Base-by-base conservation (phyloP, 2,329 filamentous ascomycete genomes). In the Seiridium unicorne region DNA sequence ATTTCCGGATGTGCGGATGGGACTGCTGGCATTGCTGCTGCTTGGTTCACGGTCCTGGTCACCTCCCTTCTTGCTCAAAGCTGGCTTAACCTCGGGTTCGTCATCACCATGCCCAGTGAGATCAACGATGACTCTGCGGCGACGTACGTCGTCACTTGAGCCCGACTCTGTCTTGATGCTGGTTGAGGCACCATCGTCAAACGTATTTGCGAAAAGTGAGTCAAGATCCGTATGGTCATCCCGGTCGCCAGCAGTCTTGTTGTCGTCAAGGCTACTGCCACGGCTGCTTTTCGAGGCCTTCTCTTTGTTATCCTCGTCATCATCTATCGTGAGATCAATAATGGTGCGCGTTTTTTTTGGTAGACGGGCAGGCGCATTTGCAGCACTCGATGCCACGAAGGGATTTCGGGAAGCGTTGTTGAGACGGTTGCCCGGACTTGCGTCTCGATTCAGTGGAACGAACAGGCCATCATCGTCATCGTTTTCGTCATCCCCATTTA, bases 221-320 rank as follows among this genome's bases (percentile, higher is more conserved):
- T 59, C 49, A 4, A 18, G 3, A n/a, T 38, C 49, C 3, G 38
- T 13, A 42, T 42, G 13, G 38, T 42, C 38, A 13, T 13, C 13
- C 38, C 38, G 38, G 38, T 42, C 38, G 38, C 38, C 13, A 8
- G 38, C 13, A 13, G 38, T 42, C 7, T 7, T 13, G 26, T 54
- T 40, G 32, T 26, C 40, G 36, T 53, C 36, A 26, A 26, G 18
- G 2, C 18, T 26, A 26, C 18, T 26, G 18, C 18, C 18, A 26
- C 18, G 18, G 18, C 18, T 26, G 18, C 18, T 26, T 26, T 26
- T 26, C 18, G 18, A 26, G 18, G 18, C 18, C 18, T 26, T 26
- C 46, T 26, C 42, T 1, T 58, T 35, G 58, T 44, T 40, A 7
- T 59, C 32, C 18, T 46, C 31, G 59, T 65, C 61, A n/a, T 38